A percentile compares a stretch with the other conserved stretches of the same genome.
Conservation (phyloP, 352 stramenopile genomes). For the Pythium periplocum region DNA sequence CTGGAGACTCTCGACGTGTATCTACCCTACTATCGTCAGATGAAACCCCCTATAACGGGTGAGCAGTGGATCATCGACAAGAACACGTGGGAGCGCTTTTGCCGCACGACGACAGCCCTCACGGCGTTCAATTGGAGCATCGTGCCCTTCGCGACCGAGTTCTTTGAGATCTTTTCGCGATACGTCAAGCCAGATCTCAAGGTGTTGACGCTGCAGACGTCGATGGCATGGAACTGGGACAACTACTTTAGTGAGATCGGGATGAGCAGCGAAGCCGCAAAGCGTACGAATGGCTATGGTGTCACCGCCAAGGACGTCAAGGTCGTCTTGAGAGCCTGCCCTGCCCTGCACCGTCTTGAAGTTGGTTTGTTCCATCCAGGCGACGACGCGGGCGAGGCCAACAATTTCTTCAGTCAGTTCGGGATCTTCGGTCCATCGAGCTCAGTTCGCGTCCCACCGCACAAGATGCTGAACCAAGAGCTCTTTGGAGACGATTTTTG, state of each 20-base stretch:
- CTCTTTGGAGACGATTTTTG: conserved; percentile 19
- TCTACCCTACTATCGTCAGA: not conserved
- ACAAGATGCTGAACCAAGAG: conserved; percentile 11
- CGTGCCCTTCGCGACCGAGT: conserved; percentile 4
- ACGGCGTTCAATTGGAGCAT: not conserved
- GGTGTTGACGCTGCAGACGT: not conserved
- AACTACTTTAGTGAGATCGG: not conserved
- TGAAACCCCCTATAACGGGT: not conserved
- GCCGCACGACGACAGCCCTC: conserved; percentile 16
- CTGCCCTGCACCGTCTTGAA: not conserved
- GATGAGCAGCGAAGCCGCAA: not conserved
- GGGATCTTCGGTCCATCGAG: not conserved
- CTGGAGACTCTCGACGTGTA: too few relatives aligned
- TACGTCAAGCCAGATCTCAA: conserved; percentile 5
- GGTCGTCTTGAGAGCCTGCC: not conserved
- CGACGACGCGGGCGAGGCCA: not conserved
- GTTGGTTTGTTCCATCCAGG: not conserved
- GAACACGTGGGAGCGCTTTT: conserved; percentile 39
- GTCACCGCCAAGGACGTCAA: not conserved
- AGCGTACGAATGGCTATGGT: not conserved
- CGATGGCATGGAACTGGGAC: not conserved
- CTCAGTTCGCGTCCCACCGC: not conserved
- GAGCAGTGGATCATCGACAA: conserved; percentile 24
- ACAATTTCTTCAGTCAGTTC: not conserved
- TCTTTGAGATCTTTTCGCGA: conserved; percentile 8